Evolutionary conservation across 768 basidiomycete species (phyloP).

Genomic region (Sistotremastrum suecicum): DNA sequence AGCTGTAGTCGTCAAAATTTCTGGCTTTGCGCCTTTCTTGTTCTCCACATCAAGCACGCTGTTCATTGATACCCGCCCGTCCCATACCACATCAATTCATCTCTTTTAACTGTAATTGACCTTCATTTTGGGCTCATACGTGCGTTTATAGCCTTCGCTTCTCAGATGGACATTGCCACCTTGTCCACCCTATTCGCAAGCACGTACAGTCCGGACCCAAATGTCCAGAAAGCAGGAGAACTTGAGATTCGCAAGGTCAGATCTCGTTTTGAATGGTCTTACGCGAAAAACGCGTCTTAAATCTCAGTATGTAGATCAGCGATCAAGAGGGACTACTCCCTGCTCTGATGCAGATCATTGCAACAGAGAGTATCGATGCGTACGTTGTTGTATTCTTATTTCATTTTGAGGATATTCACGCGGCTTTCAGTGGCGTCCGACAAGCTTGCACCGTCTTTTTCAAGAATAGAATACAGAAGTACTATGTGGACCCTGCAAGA

Average conservation of each 20-base stretch:
- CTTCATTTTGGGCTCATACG: no score
- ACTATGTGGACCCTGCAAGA: constrained; percentile 37
- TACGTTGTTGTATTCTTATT: constrained; percentile 57
- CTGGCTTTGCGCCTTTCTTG: no score
- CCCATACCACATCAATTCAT: no score
- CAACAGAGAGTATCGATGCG: constrained; percentile 61
- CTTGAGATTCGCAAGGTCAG: constrained; percentile 75
- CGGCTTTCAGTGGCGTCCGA: constrained; percentile 6
- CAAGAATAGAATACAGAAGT: constrained; percentile 72
- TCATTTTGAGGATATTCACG: constrained; percentile 44
- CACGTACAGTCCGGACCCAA: constrained; percentile 73
- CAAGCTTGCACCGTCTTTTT: constrained; percentile 37
- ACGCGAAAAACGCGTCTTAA: constrained; percentile 5
- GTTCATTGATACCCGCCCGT: no score
- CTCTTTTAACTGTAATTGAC: no score
- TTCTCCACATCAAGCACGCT: no score
- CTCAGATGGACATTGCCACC: constrained; percentile 19
- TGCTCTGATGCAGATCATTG: constrained; percentile 79
- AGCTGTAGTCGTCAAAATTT: no score
- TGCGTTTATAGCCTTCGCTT: neutral
- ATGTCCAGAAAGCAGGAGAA: constrained; percentile 74
- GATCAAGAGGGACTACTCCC: constrained; percentile 71
- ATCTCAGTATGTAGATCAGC: constrained; percentile 40
- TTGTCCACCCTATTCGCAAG: constrained; percentile 68
- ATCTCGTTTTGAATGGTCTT: neutral